phyloP scores from a whole-genome alignment of 495 filamentous ascomycete genomes.

The Apodospora peruviana region DNA sequence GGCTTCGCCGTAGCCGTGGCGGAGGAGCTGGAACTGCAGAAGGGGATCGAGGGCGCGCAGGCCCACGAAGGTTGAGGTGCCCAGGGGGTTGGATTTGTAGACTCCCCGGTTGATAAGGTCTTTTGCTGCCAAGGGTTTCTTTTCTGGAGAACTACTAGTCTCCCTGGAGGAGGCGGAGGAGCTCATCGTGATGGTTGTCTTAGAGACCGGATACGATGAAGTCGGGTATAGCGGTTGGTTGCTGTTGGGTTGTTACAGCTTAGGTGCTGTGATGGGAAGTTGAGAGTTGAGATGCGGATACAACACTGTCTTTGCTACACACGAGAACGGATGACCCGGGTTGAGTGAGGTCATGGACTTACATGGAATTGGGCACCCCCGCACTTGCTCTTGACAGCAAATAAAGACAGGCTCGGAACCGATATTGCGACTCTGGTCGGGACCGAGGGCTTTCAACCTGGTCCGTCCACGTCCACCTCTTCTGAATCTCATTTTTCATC shows the following conservation, averaged over 20 bases:
- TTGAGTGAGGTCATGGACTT: not conserved
- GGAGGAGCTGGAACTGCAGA: slow-evolving; percentile 51
- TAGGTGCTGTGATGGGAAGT: too few relatives aligned
- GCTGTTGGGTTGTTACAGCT: too few relatives aligned
- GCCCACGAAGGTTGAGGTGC: slow-evolving; percentile 50
- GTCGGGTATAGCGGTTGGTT: not conserved
- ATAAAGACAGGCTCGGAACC: too few relatives aligned
- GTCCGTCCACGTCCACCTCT: too few relatives aligned
- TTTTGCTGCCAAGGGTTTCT: not conserved
- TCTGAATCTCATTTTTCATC: too few relatives aligned
- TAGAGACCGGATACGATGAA: not conserved
- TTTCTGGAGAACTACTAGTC: not conserved
- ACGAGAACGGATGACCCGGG: not conserved
- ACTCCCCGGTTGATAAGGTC: slow-evolving; percentile 30
- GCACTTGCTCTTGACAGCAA: not conserved
- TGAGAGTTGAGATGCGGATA: not conserved
- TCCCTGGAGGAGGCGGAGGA: not conserved
- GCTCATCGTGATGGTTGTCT: not conserved
- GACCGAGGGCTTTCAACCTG: not conserved
- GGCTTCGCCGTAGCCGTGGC: slow-evolving; percentile 14
- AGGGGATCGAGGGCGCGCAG: slow-evolving; percentile 51
- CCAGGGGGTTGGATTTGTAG: slow-evolving; percentile 39
- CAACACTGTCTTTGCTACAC: not conserved
- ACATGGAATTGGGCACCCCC: not conserved
- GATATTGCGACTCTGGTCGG: too few relatives aligned